A percentile compares a stretch with the other conserved stretches of the same genome.
phyloP scores from a whole-genome alignment of 495 filamentous ascomycete genomes.

The Chlorociboria aeruginascens region DNA sequence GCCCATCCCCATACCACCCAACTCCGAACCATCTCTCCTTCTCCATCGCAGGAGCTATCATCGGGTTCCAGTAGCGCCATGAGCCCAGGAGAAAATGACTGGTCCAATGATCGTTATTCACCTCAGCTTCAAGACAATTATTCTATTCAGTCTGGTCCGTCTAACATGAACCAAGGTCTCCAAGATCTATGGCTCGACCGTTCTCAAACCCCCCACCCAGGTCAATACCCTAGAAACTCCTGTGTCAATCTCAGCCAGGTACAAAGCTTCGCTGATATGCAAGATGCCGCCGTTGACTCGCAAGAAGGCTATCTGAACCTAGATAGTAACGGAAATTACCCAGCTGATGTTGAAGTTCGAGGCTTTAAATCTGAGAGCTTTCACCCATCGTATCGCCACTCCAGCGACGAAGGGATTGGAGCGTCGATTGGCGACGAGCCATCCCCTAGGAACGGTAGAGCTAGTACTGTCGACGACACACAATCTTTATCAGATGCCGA shows the following conservation, averaged over 20 bases:
- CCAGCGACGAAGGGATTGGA: constrained; percentile 10
- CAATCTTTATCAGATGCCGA: background rate
- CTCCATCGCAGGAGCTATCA: constrained; percentile 1
- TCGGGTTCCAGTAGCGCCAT: constrained; percentile 5
- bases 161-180: constrained; percentile 1
- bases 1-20: background rate
- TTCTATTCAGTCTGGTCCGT: background rate
- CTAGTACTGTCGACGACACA: background rate
- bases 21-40: background rate
- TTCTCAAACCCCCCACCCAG: background rate
- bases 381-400: constrained; percentile 1
- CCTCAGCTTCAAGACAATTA: constrained; percentile 1
- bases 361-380: background rate
- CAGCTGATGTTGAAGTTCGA: background rate
- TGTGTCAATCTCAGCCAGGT: constrained; percentile 10
- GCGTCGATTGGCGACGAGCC: constrained; percentile 4
- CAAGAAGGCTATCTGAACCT: constrained; percentile 10
- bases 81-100: constrained; percentile 8
- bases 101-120: constrained; percentile 4
- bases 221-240: background rate
- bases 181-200: background rate
- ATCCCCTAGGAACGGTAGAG: background rate
- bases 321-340: constrained; percentile 2
- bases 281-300: background rate
- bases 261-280: constrained; percentile 7